These are phyloP conservation scores for Fusarium piperis DNA, from an alignment of 2,329 filamentous ascomycete genomes.

Conservation along the genomic window DNA sequence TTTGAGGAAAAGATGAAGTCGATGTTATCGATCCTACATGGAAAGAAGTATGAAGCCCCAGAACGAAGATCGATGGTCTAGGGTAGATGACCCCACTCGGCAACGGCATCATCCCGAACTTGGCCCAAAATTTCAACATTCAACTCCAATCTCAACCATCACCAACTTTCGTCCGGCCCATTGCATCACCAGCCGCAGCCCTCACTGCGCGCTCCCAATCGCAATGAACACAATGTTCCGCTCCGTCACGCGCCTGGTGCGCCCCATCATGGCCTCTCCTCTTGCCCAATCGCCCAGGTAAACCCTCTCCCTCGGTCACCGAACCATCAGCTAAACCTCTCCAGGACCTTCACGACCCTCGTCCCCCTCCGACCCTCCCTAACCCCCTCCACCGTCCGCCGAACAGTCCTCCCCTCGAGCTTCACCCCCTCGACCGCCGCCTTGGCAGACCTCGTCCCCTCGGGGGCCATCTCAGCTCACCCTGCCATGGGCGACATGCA, in stretches of 20 bases:
- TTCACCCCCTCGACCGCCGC: constrained; percentile 44
- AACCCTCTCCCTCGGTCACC: background rate
- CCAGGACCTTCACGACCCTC: constrained; percentile 60
- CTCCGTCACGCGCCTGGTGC: constrained; percentile 45
- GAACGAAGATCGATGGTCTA: constrained; percentile 15
- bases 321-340: constrained; percentile 3
- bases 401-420: constrained; percentile 40
- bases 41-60: background rate
- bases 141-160: constrained; percentile 24
- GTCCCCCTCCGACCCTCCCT: constrained; percentile 61
- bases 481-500: constrained; percentile 62
- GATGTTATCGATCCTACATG: background rate
- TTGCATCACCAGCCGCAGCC: constrained; percentile 30
- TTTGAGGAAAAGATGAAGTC: background rate
- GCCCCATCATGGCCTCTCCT: constrained; percentile 41
- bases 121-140: constrained; percentile 42
- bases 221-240: constrained; percentile 42
- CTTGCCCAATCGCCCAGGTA: constrained; percentile 41
- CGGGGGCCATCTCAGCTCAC: constrained; percentile 59
- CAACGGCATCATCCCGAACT: constrained; percentile 33
- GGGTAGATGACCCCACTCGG: constrained; percentile 31
- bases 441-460: constrained; percentile 57
- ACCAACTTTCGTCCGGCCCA: constrained; percentile 16
- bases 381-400: constrained; percentile 46
- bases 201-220: constrained; percentile 10